Conservation (phyloP, 169 alveolate species). For the Plasmodium gallinaceum region DNA sequence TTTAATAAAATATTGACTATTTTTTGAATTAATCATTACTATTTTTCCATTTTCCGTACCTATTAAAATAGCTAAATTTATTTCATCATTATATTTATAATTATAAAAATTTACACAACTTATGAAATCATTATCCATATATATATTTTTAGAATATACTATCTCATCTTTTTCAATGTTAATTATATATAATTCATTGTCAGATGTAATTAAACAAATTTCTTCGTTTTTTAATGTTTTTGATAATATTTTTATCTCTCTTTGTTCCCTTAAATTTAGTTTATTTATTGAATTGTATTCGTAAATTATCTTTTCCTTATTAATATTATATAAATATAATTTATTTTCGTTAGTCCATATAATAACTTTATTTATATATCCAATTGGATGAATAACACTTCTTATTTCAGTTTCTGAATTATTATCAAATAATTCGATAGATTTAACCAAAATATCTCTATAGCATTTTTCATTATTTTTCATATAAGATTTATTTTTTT, state of each 20-base stretch:
- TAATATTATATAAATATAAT: conserved; percentile 79
- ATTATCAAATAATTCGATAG: conserved; percentile 47
- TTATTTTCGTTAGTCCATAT: conserved; percentile 77
- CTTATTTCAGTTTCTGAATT: conserved; percentile 63
- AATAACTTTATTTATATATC: conserved; percentile 81
- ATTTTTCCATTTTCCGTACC: conserved; percentile 58
- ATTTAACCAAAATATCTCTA: conserved; percentile 60
- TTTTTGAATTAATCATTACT: conserved; percentile 44
- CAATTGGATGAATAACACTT: conserved; percentile 78
- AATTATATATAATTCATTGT: conserved; percentile 71
- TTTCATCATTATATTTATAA: conserved; percentile 35
- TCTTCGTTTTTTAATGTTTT: conserved; percentile 30
- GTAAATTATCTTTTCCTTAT: conserved; percentile 78
- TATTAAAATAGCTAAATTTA: conserved; percentile 4
- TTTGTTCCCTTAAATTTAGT: conserved; percentile 41
- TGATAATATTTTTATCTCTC: conserved; percentile 21
- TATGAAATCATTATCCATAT: conserved; percentile 70
- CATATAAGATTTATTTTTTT: neutral
- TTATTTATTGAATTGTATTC: conserved; percentile 71
- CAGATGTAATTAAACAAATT: conserved; percentile 29
- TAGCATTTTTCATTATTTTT: neutral
- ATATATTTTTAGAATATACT: conserved; percentile 79
- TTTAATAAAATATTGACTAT: conserved; percentile 41
- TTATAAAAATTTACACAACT: conserved; percentile 46
- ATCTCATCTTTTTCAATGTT: conserved; percentile 77